Evolutionary conservation across 371 early-diverging fungal species (phyloP).

Genomic region (Zopfochytrium polystomum): DNA sequence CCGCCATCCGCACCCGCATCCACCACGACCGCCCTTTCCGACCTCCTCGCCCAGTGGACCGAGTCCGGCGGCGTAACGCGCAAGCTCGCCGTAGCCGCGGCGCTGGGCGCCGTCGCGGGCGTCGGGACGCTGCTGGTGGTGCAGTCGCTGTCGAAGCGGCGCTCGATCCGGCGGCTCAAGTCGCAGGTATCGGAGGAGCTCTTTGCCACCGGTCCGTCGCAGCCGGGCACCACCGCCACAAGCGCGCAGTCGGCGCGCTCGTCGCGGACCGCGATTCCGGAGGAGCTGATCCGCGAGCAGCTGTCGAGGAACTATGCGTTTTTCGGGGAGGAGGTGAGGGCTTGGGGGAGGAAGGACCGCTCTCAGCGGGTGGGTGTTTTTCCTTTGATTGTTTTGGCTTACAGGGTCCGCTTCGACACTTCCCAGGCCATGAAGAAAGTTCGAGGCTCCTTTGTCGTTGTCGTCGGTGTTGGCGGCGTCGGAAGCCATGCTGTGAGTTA

Average conservation of each 20-base stretch:
- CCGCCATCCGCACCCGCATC: too few species aligned
- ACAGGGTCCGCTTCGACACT: too few species aligned
- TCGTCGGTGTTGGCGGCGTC: conserved; percentile 96
- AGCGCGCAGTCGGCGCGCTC: not conserved
- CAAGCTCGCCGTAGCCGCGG: conserved; percentile 2
- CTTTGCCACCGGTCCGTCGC: too few species aligned
- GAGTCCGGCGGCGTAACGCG: too few species aligned
- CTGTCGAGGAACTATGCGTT: conserved; percentile 80
- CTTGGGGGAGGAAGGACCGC: not conserved
- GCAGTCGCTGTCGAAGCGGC: conserved; percentile 4
- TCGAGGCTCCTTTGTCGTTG: conserved; percentile 70
- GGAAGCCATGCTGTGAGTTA: conserved; percentile 51
- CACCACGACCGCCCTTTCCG: too few species aligned
- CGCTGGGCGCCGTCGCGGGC: conserved; percentile 2
- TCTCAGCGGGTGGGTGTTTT: not conserved
- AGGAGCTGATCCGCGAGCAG: conserved; percentile 77
- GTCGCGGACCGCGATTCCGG: conserved; percentile 22
- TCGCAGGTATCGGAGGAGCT: too few species aligned
- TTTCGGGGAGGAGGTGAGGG: conserved; percentile 75
- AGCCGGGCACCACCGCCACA: not conserved
- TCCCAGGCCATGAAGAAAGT: conserved; percentile 35
- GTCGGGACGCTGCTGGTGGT: not conserved
- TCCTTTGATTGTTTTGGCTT: not conserved
- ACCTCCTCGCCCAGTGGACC: too few species aligned
- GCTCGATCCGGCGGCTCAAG: not conserved